phyloP scores from a whole-genome alignment of 1,139 yeast species.

The Hyphopichia buzzinii region DNA sequence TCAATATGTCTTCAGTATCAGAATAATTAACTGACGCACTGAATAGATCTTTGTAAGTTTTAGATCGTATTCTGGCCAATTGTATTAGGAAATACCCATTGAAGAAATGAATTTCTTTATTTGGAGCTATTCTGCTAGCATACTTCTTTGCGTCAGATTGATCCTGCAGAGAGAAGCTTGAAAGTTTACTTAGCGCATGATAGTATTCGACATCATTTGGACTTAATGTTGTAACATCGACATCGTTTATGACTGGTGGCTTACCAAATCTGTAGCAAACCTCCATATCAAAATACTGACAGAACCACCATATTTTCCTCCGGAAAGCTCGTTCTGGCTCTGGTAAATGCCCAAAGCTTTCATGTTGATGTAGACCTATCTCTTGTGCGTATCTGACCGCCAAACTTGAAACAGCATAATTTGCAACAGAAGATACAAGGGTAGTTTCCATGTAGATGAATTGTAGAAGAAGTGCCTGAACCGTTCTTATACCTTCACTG shows the following conservation, averaged over 20 bases:
- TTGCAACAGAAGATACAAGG: slow-evolving; percentile 40
- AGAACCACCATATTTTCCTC: slow-evolving; percentile 53
- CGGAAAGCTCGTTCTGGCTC: slow-evolving; percentile 37
- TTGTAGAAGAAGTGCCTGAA: slow-evolving; percentile 49
- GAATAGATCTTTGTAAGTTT: slow-evolving; percentile 28
- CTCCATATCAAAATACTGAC: slow-evolving; percentile 55
- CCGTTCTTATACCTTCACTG: slow-evolving; percentile 49
- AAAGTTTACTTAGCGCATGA: not conserved
- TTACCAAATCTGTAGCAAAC: slow-evolving; percentile 56
- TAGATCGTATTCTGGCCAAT: slow-evolving; percentile 27
- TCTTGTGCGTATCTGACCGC: slow-evolving; percentile 63
- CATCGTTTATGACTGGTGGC: slow-evolving; percentile 53
- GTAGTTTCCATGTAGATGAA: slow-evolving; percentile 44
- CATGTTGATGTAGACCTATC: slow-evolving; percentile 63
- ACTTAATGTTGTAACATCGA: slow-evolving; percentile 43
- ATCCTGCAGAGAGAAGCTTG: not conserved
- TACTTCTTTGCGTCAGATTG: not conserved
- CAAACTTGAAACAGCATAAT: slow-evolving; percentile 45
- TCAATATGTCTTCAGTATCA: slow-evolving; percentile 15
- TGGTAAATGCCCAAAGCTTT: slow-evolving; percentile 40
- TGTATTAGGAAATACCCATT: slow-evolving; percentile 14
- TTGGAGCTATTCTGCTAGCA: not conserved
- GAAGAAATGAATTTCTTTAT: slow-evolving; percentile 3
- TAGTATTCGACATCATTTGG: slow-evolving; percentile 7
- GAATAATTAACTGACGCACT: slow-evolving; percentile 23